phyloP scores from a whole-genome alignment of 257 asterid species.

The Petrea volubilis region DNA sequence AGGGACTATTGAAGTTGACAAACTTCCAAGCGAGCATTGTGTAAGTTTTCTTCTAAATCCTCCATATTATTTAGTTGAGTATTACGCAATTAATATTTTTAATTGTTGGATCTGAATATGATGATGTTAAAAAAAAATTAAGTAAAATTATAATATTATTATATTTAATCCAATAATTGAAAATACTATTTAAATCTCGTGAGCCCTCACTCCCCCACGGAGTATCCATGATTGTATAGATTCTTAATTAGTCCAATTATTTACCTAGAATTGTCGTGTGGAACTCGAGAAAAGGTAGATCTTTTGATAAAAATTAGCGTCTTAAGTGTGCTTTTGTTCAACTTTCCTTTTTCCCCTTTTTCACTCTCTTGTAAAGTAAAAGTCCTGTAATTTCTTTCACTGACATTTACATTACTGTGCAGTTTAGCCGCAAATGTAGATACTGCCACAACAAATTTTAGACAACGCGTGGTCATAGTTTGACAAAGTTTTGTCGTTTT shows the following conservation, averaged over 20 bases:
- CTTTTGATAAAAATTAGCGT: not conserved
- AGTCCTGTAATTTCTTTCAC: not conserved
- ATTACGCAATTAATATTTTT: too few species aligned
- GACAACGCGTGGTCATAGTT: not conserved
- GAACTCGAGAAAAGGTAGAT: too few species aligned
- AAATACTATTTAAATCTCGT: too few species aligned
- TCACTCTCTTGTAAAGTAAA: not conserved
- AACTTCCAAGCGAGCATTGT: not conserved
- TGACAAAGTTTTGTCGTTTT: conserved; percentile 17
- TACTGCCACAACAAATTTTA: not conserved
- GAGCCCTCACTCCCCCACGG: too few species aligned
- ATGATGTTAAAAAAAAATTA: too few species aligned
- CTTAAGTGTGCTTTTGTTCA: not conserved
- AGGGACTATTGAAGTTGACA: not conserved
- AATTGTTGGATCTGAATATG: too few species aligned
- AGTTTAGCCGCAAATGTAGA: not conserved
- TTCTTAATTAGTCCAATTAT: not conserved
- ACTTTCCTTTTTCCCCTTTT: not conserved
- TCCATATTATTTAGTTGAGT: too few species aligned
- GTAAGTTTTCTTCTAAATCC: not conserved
- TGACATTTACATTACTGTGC: not conserved
- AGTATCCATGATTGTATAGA: not conserved
- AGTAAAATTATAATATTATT: too few species aligned
- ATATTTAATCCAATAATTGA: too few species aligned
- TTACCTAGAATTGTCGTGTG: not conserved